phyloP scores from a whole-genome alignment of 2,329 filamentous ascomycete species.

The Penicillium sp. region DNA sequence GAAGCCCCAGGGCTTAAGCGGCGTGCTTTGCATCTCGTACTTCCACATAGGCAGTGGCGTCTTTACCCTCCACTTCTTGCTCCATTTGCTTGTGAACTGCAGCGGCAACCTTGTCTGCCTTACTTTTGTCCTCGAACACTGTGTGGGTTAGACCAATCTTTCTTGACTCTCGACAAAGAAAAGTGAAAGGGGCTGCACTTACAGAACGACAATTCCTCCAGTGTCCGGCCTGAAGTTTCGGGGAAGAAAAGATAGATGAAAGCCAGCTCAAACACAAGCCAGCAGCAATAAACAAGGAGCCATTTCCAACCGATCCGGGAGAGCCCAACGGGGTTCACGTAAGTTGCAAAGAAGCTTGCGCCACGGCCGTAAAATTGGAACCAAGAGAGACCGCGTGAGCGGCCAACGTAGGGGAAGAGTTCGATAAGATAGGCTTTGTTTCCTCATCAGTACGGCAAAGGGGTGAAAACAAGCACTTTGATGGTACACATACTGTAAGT shows the following conservation, averaged over 20 bases:
- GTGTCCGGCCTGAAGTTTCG: slow-evolving; percentile 37
- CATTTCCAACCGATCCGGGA: slow-evolving; percentile 42
- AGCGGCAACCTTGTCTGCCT: slow-evolving; percentile 30
- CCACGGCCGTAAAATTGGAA: slow-evolving; percentile 51
- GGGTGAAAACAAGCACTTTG: no score
- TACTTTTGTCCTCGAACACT: slow-evolving; percentile 36
- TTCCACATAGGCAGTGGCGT: slow-evolving; percentile 5
- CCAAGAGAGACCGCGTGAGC: slow-evolving; percentile 54
- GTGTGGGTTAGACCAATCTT: slow-evolving; percentile 7
- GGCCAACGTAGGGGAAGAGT: slow-evolving; percentile 53
- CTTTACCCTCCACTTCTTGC: slow-evolving; percentile 13
- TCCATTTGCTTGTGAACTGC: slow-evolving; percentile 36
- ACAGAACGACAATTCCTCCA: slow-evolving; percentile 45
- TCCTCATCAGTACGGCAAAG: neutral
- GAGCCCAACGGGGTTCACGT: slow-evolving; percentile 44
- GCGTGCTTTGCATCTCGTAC: slow-evolving; percentile 3
- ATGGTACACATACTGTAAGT: slow-evolving; percentile 33
- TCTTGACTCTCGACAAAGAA: no score
- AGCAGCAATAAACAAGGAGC: slow-evolving; percentile 41
- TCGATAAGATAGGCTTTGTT: slow-evolving; percentile 48
- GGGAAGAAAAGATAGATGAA: slow-evolving; percentile 45
- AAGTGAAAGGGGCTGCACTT: slow-evolving; percentile 13
- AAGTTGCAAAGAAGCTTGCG: slow-evolving; percentile 47
- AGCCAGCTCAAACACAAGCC: slow-evolving; percentile 38
- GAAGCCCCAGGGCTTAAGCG: neutral